Conservation (phyloP, 495 filamentous ascomycete species). For the Entonaema liquescens region DNA sequence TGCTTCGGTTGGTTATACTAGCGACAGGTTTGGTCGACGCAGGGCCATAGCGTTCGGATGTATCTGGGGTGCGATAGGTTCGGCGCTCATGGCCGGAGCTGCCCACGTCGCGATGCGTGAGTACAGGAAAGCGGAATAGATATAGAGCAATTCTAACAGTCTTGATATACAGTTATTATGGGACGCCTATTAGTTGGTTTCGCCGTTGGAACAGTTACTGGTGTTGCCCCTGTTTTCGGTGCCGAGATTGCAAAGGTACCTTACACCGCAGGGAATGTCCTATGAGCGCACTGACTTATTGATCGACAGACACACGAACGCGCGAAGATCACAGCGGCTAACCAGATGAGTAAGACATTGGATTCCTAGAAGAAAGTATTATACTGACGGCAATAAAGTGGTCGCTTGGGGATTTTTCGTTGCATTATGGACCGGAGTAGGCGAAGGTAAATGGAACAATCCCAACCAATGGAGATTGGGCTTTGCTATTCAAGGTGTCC, state of each 20-base stretch:
- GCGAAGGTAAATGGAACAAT: conserved; percentile 50
- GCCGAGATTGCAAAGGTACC: conserved; percentile 52
- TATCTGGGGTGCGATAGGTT: conserved; percentile 56
- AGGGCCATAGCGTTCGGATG: conserved; percentile 60
- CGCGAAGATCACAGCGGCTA: conserved; percentile 58
- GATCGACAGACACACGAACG: conserved; percentile 58
- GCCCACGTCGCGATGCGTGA: conserved; percentile 59
- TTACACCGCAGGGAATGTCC: conserved; percentile 11
- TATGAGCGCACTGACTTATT: conserved; percentile 32
- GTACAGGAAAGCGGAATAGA: neutral
- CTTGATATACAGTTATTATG: conserved; percentile 50
- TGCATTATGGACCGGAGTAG: conserved; percentile 54
- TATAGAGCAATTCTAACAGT: neutral
- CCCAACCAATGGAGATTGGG: conserved; percentile 63
- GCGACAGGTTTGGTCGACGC: conserved; percentile 57
- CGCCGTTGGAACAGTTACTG: conserved; percentile 61
- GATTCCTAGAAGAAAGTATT: neutral
- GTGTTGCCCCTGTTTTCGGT: conserved; percentile 58
- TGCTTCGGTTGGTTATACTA: conserved; percentile 55
- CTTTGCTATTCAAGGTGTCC: conserved; percentile 62
- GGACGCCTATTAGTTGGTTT: conserved; percentile 61
- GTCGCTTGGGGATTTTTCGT: conserved; percentile 62
- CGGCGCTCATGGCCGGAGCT: conserved; percentile 60
- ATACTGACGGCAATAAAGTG: conserved; percentile 51
- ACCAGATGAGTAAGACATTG: conserved; percentile 41